Base-by-base conservation (phyloP, 1,284 basidiomycete species). In the Heterobasidion parviporum region DNA sequence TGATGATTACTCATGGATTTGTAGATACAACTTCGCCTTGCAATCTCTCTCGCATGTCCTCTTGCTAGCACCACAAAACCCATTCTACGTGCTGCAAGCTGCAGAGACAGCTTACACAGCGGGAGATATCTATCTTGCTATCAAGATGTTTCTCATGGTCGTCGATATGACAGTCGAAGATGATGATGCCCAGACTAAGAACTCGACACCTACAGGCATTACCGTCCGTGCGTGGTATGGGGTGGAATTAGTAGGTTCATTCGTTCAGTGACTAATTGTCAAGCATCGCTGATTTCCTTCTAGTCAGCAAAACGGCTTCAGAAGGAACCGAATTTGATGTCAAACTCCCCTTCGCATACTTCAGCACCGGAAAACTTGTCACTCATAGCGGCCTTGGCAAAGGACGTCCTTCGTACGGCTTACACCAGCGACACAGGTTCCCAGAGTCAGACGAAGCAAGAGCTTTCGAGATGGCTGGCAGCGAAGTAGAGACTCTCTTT, bases 71-170 rank as follows among this genome's bases (percentile, higher is more conserved):
- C 91, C 94, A 0, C 90, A 93, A 62, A 95, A 94, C 63, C 86
- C 88, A 0, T 92, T 93, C 65, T 85, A 89, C 56, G 78, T 87
- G 57, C 77, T 95, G 12, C 86, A 88, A 62, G 87, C 86, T 56
- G 94, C 92, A 0, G 94, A 97, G 70, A 92, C 88, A 8, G 90
- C 90, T 0, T 94, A 92, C 66, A 91, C 91, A 0, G 75, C 81
- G 8, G 86, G 78, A 3, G 83, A 92, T 66, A 69, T 92, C 32
- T 79, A 86, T 0, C 76, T 94, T 4, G 85, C 94, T 2, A 76
- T 93, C 58, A 93, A 93, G 69, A 86, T 85, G 73, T 94, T 87
- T 72, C 78, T 96, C 10, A 74, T 87, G 46, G 86, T 85, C 1
- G 76, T 90, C 14, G 94, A 97, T 67, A 93, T 95, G 88, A 80